phyloP scores from a whole-genome alignment of 495 filamentous ascomycete species.

The Aspergillus carlsbadensis region DNA sequence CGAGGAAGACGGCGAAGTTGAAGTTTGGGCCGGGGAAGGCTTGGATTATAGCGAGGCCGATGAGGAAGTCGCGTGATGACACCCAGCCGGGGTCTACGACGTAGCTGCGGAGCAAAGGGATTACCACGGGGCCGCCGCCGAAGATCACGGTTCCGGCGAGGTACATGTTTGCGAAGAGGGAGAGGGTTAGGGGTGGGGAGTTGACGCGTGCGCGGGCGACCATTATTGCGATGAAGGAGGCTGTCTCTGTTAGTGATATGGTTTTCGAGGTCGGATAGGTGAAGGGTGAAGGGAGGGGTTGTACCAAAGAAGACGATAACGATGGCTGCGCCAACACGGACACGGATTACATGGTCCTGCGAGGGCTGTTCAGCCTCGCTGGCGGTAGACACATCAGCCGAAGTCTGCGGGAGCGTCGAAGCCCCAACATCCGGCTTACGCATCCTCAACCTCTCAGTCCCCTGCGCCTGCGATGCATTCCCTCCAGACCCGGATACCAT shows the following conservation, averaged over 20 bases:
- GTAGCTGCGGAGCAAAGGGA: constrained; percentile 76
- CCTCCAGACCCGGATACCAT: background rate
- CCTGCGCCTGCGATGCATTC: background rate
- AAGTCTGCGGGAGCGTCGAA: background rate
- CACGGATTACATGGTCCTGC: constrained; percentile 23
- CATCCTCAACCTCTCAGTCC: background rate
- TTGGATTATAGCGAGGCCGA: constrained; percentile 81
- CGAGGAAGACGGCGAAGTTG: constrained; percentile 82
- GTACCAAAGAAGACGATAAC: constrained; percentile 54
- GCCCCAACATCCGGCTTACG: background rate
- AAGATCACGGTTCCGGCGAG: constrained; percentile 89
- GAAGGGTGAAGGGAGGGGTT: background rate
- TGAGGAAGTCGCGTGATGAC: constrained; percentile 72
- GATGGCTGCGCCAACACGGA: constrained; percentile 42
- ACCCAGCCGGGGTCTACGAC: constrained; percentile 82
- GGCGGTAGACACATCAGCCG: background rate
- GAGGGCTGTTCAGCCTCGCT: constrained; percentile 1
- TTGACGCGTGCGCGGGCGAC: constrained; percentile 51
- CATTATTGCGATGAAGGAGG: constrained; percentile 61
- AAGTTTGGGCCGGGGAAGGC: constrained; percentile 86
- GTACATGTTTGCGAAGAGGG: constrained; percentile 78
- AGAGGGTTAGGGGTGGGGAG: constrained; percentile 47
- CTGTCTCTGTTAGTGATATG: constrained; percentile 14
- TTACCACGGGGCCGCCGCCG: constrained; percentile 82
- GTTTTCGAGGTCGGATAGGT: too few species aligned